These are phyloP conservation scores for Inga laurina DNA, from an alignment of 306 rosid genomes.

Conservation along the genomic window DNA sequence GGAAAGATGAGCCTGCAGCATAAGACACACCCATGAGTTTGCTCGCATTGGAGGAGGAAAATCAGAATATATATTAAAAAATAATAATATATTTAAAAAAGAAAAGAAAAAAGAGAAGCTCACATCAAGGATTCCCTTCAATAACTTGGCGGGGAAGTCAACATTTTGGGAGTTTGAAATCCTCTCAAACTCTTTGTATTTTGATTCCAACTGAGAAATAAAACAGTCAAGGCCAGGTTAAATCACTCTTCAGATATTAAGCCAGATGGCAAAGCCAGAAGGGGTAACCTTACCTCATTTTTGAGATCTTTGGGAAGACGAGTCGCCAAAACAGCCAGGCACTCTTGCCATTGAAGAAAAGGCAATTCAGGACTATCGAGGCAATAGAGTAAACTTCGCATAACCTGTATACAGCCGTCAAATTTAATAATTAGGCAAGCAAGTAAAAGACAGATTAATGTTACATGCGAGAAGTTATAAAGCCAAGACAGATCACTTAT, in stretches of 20 bases:
- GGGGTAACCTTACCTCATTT: slow-evolving; percentile 60
- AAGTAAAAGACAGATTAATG: slow-evolving; percentile 17
- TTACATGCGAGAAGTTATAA: slow-evolving; percentile 17
- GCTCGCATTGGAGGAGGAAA: slow-evolving; percentile 45
- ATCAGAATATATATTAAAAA: slow-evolving; percentile 16
- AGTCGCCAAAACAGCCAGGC: slow-evolving; percentile 86
- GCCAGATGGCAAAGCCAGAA: slow-evolving; percentile 21
- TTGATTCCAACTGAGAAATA: slow-evolving; percentile 80
- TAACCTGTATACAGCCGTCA: slow-evolving; percentile 67
- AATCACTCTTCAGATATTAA: slow-evolving; percentile 32
- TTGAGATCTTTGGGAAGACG: slow-evolving; percentile 97
- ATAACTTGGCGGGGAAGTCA: slow-evolving; percentile 88
- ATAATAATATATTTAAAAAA: background rate
- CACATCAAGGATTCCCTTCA: slow-evolving; percentile 84
- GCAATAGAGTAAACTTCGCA: slow-evolving; percentile 86
- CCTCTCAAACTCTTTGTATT: slow-evolving; percentile 79
- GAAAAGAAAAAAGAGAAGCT: slow-evolving; percentile 37
- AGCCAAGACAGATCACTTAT: background rate
- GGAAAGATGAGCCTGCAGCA: slow-evolving; percentile 67
- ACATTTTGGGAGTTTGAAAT: slow-evolving; percentile 72
- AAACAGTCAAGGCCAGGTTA: slow-evolving; percentile 36
- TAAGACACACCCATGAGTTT: slow-evolving; percentile 29
- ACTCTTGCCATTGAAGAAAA: slow-evolving; percentile 99
- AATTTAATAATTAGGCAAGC: slow-evolving; percentile 32
- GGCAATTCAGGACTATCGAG: slow-evolving; percentile 99